Percentiles rank a stretch among this genome's conserved stretches.
Evolutionary conservation across 2,329 filamentous ascomycete genomes (phyloP).

Genomic region (Geosmithia putterillii): DNA sequence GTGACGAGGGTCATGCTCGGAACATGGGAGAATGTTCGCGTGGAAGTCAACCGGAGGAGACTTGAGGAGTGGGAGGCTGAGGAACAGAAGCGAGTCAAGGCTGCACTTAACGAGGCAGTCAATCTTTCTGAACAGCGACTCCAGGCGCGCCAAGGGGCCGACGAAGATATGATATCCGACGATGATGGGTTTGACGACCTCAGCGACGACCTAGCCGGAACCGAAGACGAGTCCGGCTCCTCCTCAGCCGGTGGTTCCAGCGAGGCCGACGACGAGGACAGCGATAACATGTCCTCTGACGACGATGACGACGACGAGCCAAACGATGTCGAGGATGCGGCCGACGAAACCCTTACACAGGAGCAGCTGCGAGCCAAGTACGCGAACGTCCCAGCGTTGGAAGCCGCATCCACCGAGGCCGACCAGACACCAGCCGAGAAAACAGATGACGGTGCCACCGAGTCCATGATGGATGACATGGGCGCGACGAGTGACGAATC

Average conservation of each 20-base stretch:
- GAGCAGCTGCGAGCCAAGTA: conserved; percentile 61
- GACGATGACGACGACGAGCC: conserved; percentile 50
- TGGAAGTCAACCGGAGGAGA: conserved; percentile 47
- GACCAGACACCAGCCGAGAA: background rate
- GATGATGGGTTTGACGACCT: conserved; percentile 32
- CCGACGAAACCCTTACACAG: conserved; percentile 54
- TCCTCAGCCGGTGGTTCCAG: conserved; percentile 24
- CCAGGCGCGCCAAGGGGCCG: conserved; percentile 45
- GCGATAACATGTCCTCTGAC: conserved; percentile 47
- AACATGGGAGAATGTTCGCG: conserved; percentile 53
- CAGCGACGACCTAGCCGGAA: conserved; percentile 30
- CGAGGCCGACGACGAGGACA: conserved; percentile 27
- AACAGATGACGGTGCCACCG: conserved; percentile 8
- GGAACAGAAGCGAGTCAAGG: conserved; percentile 51
- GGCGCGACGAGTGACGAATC: conserved; percentile 52
- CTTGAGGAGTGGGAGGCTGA: conserved; percentile 52
- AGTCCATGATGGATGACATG: conserved; percentile 12
- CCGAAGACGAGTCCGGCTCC: conserved; percentile 18
- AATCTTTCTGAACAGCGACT: conserved; percentile 59
- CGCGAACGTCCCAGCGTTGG: conserved; percentile 44
- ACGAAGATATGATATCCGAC: conserved; percentile 36
- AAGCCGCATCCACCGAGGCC: conserved; percentile 8
- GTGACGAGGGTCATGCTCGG: conserved; percentile 46
- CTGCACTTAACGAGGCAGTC: conserved; percentile 61
- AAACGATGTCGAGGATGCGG: conserved; percentile 35